Percentiles rank a stretch among this genome's conserved stretches.
These are phyloP conservation scores for Salicornia ramosissima DNA, from an alignment of 148 eudicot genomes.

Conservation along the genomic window DNA sequence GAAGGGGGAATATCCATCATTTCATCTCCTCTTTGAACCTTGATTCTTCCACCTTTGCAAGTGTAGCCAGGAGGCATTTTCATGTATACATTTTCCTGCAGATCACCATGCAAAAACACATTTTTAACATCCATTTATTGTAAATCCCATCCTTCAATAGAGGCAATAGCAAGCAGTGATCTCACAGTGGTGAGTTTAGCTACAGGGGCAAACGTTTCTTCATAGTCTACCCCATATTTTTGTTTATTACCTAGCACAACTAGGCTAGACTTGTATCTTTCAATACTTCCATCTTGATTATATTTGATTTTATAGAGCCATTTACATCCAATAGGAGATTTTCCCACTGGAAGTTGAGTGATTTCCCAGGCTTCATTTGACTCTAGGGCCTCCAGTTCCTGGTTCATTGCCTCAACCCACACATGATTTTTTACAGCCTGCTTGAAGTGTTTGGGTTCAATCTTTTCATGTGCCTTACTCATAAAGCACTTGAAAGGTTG, in stretches of 20 bases:
- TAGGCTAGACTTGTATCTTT: too few species aligned
- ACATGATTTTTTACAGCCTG: neutral
- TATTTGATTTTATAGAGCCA: too few species aligned
- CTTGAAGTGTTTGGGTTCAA: neutral
- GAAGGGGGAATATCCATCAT: rapidly evolving
- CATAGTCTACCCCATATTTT: neutral
- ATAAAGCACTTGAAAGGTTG: neutral
- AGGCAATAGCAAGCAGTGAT: neutral
- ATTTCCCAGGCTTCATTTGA: neutral
- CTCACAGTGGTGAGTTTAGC: neutral
- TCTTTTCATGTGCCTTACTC: neutral
- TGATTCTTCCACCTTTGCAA: neutral
- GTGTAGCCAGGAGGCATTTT: neutral
- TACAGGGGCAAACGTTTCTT: neutral
- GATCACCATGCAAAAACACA: neutral
- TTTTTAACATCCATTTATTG: neutral
- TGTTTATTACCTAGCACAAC: neutral
- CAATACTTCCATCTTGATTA: too few species aligned
- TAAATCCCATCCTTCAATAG: neutral
- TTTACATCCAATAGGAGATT: neutral
- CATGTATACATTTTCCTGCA: neutral
- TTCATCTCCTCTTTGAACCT: neutral
- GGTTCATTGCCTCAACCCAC: neutral
- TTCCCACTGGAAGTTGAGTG: neutral
- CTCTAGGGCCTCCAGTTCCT: neutral